Evolutionary conservation across 495 filamentous ascomycete genomes (phyloP).

Genomic region (Sordaria brevicollis): DNA sequence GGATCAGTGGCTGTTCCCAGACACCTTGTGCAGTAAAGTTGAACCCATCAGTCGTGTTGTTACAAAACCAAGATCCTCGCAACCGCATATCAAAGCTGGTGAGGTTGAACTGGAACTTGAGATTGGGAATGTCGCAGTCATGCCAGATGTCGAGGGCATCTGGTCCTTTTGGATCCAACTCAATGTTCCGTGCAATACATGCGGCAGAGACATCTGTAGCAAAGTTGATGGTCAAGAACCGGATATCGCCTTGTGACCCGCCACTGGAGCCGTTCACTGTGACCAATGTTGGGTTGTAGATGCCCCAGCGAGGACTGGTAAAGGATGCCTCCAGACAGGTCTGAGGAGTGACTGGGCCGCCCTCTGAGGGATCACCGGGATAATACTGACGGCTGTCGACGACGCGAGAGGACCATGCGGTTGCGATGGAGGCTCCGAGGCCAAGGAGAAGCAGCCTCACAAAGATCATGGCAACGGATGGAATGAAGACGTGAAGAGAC

Average conservation of each 20-base stretch:
- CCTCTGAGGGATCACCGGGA: constrained; percentile 2
- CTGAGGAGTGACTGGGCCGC: not conserved
- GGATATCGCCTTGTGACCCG: constrained; percentile 14
- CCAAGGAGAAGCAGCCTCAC: not conserved
- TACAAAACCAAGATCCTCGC: constrained; percentile 9
- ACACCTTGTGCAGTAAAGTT: constrained; percentile 6
- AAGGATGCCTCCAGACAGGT: constrained; percentile 15
- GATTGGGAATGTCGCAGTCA: constrained; percentile 10
- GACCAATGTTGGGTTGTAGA: constrained; percentile 10
- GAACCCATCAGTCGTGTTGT: constrained; percentile 5
- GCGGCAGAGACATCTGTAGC: constrained; percentile 10
- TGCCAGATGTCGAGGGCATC: constrained; percentile 8
- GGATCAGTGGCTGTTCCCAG: constrained; percentile 10
- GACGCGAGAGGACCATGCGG: not conserved
- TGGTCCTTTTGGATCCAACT: constrained; percentile 3
- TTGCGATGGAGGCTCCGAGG: constrained; percentile 6
- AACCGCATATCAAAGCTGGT: constrained; percentile 7
- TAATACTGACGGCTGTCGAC: constrained; percentile 5
- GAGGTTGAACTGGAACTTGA: constrained; percentile 13
- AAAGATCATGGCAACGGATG: not conserved
- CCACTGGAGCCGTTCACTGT: constrained; percentile 12
- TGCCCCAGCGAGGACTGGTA: constrained; percentile 7
- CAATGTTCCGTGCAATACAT: constrained; percentile 14
- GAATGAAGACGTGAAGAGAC: not conserved
- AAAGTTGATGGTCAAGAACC: constrained; percentile 13